Base-by-base conservation (phyloP, 2,329 filamentous ascomycete species). In the Colletotrichum somersetense region DNA sequence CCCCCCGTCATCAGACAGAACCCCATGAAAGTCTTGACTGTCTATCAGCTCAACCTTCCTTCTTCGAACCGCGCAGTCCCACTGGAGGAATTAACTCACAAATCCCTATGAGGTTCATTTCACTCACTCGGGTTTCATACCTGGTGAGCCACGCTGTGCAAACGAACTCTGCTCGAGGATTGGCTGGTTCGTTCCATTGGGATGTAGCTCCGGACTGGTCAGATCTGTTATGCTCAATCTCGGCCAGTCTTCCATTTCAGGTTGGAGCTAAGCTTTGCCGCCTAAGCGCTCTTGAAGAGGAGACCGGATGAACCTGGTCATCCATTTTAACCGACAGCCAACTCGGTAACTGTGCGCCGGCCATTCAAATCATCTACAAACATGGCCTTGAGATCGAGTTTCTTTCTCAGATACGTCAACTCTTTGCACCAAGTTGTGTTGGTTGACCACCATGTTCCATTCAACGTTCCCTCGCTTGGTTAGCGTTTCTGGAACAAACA, bases 161-260 rank as follows among this genome's bases (percentile, higher is more conserved):
- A 38, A 6, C 55, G 12, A 50, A 61, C 26, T 33, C 20, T 46
- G 61, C 16, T 11, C 55, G 30, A 55, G 46, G 53, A 72, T 72
- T 72, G 70, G 61, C 50, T 62, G 66, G 66, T 61, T 56, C 30
- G 38, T 69, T 70, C 40, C 66, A 72, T 61, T 33, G 66, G 64
- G 59, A 70, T 72, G 59, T 66, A 50, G 20, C 23, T 69, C 55
- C 53, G 66, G 46, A 50, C 53, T 55, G 48, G 70, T 44, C 59
- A 72, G 66, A 70, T 72, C 66, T 72, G 66, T 66, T 61, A 38
- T 46, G 53, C 62, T 55, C 71, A 73, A 66, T 63, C 67, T 73
- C 71, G 71, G 71, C 42, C 62, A 73, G 55, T 71, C 71, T 73
- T 73, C 71, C 71, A 38, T 58, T 73, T 73, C 71, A 67, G 71